Percentiles rank a stretch among this genome's conserved stretches.
These are phyloP conservation scores for Beverwykella pulmonaria DNA, from an alignment of 495 filamentous ascomycete species.

Conservation along the genomic window DNA sequence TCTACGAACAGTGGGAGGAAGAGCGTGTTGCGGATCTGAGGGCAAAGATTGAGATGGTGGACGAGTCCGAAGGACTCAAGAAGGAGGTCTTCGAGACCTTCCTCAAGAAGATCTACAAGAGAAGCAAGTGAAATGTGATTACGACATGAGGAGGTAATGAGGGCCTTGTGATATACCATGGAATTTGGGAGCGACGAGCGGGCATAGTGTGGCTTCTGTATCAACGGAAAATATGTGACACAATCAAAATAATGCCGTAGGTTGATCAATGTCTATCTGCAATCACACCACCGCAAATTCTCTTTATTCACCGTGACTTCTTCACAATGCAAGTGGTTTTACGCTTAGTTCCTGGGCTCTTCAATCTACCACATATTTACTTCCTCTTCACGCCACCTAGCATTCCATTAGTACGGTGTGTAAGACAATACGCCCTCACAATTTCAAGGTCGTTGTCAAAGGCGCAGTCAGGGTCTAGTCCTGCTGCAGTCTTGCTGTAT, in stretches of 20 bases:
- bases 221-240: background rate
- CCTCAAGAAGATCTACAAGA: conserved; percentile 94
- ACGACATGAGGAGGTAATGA: background rate
- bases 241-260: background rate
- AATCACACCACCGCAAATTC: too few species aligned
- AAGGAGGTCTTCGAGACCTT: conserved; percentile 87
- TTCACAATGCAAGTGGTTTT: too few species aligned
- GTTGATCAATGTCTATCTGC: too few species aligned
- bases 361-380: too few species aligned
- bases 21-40: conserved; percentile 73
- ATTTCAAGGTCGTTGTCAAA: too few species aligned
- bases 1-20: conserved; percentile 89
- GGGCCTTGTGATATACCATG: background rate
- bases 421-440: too few species aligned
- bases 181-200: background rate
- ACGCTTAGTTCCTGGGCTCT: too few species aligned
- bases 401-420: too few species aligned
- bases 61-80: conserved; percentile 85
- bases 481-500: too few species aligned
- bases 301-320: too few species aligned
- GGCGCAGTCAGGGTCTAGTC: too few species aligned
- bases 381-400: too few species aligned
- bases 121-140: conserved; percentile 67
- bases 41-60: conserved; percentile 72
- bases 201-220: background rate